A percentile compares a stretch with the other conserved stretches of the same genome.
These are phyloP conservation scores for Elaeagnus macrophylla DNA, from an alignment of 306 rosid species.

Conservation along the genomic window DNA sequence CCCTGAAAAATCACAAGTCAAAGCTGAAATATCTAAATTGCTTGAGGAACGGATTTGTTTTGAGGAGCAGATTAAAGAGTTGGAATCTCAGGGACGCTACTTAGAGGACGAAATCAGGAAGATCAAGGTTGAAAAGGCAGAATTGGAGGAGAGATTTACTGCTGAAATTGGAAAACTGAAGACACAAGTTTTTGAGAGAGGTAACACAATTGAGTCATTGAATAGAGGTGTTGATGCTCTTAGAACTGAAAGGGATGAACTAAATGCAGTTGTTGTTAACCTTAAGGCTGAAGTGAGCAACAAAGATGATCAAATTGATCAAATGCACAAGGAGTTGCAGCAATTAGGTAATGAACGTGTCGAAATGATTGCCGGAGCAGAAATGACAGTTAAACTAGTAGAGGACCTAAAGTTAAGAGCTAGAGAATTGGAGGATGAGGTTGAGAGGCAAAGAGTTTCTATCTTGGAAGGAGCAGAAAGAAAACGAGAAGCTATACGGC, in stretches of 20 bases:
- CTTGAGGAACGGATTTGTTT: constrained; percentile 34
- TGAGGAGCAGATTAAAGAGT: constrained; percentile 47
- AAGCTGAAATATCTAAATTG: constrained; percentile 60
- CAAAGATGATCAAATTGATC: constrained; percentile 36
- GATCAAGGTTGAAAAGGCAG: constrained; percentile 44
- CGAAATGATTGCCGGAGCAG: constrained; percentile 34
- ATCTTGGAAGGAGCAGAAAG: constrained; percentile 74
- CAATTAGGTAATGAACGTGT: constrained; percentile 44
- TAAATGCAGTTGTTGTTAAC: constrained; percentile 27
- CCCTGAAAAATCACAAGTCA: constrained; percentile 80
- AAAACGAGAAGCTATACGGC: constrained; percentile 86
- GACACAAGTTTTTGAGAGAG: constrained; percentile 36
- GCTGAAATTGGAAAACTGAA: constrained; percentile 39
- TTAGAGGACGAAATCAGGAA: constrained; percentile 82
- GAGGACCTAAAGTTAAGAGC: constrained; percentile 42
- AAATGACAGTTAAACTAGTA: constrained; percentile 34
- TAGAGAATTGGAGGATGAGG: constrained; percentile 49
- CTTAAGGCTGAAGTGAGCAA: constrained; percentile 33
- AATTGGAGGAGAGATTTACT: constrained; percentile 41
- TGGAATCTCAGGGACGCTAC: constrained; percentile 59
- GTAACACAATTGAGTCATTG: constrained; percentile 31
- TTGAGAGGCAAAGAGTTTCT: constrained; percentile 48
- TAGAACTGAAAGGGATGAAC: constrained; percentile 44
- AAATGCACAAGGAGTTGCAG: constrained; percentile 36
- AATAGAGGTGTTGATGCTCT: constrained; percentile 29